Conservation (phyloP, 805 yeast genomes). For the Candida morakotiae region DNA sequence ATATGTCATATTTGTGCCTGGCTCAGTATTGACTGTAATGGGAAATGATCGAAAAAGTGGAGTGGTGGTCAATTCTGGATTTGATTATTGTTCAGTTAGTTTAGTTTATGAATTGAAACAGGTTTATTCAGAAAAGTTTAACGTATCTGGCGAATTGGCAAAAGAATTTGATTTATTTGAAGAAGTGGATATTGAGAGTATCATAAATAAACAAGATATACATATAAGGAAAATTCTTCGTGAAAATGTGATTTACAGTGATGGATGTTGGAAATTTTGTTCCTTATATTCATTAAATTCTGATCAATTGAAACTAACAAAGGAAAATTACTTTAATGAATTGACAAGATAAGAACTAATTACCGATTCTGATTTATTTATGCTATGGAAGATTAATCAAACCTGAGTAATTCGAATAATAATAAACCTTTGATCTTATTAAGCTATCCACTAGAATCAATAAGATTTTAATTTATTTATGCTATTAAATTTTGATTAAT, state of each 20-base stretch:
- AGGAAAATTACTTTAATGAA: slow-evolving; percentile 1
- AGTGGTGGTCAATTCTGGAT: slow-evolving; percentile 25
- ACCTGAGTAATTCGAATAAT: no score
- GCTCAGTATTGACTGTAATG: slow-evolving; percentile 16
- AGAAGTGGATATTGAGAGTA: slow-evolving; percentile 8
- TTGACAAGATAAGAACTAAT: no score
- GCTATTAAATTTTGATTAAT: no score
- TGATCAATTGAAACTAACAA: slow-evolving; percentile 14
- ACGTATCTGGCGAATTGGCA: slow-evolving; percentile 8
- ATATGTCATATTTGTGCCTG: slow-evolving; percentile 20
- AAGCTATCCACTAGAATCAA: no score
- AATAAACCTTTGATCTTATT: no score
- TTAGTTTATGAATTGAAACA: slow-evolving; percentile 23
- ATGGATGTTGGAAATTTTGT: slow-evolving; percentile 31
- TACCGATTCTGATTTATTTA: no score
- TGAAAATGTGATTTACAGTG: slow-evolving; percentile 19
- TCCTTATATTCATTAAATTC: slow-evolving; percentile 19
- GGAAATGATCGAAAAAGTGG: slow-evolving; percentile 20
- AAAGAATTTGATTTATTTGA: slow-evolving; percentile 11
- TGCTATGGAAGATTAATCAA: no score
- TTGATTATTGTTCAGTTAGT: slow-evolving; percentile 18
- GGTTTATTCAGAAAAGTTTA: slow-evolving; percentile 10
- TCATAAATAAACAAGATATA: slow-evolving; percentile 12
- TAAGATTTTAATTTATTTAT: no score
- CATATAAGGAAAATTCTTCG: slow-evolving; percentile 17